phyloP scores from a whole-genome alignment of 2,329 filamentous ascomycete genomes.

The Scedosporium dehoogii region DNA sequence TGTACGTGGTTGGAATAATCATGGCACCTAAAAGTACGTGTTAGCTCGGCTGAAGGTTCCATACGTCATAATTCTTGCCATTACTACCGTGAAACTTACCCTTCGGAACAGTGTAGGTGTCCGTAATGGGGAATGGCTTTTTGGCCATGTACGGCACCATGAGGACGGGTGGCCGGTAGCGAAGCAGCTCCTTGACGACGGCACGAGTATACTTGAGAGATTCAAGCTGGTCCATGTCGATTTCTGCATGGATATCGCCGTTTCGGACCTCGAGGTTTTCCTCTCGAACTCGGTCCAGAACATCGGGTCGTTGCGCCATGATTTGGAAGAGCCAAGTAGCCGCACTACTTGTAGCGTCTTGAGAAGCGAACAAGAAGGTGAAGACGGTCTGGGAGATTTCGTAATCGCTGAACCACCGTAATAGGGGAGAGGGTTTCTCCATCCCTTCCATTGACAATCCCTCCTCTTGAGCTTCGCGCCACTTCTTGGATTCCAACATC shows the following conservation, averaged over 20 bases:
- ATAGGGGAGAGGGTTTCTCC: slow-evolving; percentile 71
- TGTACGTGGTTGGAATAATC: slow-evolving; percentile 86
- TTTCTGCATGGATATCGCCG: slow-evolving; percentile 58
- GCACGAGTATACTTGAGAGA: slow-evolving; percentile 83
- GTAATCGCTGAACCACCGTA: slow-evolving; percentile 80
- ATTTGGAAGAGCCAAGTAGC: slow-evolving; percentile 93
- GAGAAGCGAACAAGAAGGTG: slow-evolving; percentile 93
- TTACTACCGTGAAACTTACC: slow-evolving; percentile 30
- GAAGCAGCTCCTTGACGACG: slow-evolving; percentile 81
- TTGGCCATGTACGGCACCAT: slow-evolving; percentile 95
- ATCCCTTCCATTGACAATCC: slow-evolving; percentile 58
- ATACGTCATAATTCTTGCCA: no score
- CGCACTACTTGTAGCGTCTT: slow-evolving; percentile 92
- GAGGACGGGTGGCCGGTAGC: slow-evolving; percentile 90
- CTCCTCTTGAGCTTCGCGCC: slow-evolving; percentile 67
- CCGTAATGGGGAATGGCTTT: slow-evolving; percentile 87
- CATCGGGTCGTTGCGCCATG: slow-evolving; percentile 85
- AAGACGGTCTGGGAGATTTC: slow-evolving; percentile 92
- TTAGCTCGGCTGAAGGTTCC: slow-evolving; percentile 8
- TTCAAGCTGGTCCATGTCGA: slow-evolving; percentile 81
- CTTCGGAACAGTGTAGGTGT: slow-evolving; percentile 85
- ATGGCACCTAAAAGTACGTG: slow-evolving; percentile 54
- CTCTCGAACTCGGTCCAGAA: slow-evolving; percentile 80
- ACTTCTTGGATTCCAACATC: slow-evolving; percentile 77
- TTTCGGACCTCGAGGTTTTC: slow-evolving; percentile 74